These are phyloP conservation scores for Fusarium xylarioides DNA, from an alignment of 2,329 filamentous ascomycete species.

Conservation along the genomic window DNA sequence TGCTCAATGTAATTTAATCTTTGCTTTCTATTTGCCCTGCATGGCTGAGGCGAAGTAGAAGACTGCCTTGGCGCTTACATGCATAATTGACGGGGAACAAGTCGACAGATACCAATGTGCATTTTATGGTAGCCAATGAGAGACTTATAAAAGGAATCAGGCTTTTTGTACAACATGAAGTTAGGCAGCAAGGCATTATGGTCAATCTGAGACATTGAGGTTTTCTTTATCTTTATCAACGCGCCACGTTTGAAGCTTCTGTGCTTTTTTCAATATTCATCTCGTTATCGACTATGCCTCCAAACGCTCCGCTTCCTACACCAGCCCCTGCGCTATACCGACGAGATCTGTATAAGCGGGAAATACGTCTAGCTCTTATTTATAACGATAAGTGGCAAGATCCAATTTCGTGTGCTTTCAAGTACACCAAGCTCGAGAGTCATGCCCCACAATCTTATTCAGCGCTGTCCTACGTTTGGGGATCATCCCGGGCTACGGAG, in stretches of 20 bases:
- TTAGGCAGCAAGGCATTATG: neutral
- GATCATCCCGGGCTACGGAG: neutral
- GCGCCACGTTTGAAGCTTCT: neutral
- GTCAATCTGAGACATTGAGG: accelerated
- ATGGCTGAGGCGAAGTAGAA: neutral
- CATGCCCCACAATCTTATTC: neutral
- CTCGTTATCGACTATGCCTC: too few relatives aligned
- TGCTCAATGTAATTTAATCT: neutral
- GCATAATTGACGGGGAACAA: neutral
- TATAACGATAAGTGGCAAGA: neutral
- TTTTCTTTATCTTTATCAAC: neutral
- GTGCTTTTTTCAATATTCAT: too few relatives aligned
- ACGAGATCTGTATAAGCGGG: neutral
- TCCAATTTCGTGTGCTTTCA: neutral
- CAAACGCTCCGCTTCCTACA: neutral
- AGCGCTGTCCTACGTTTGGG: neutral
- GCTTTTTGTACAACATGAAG: neutral
- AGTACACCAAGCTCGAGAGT: neutral
- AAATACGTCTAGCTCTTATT: neutral
- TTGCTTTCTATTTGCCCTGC: neutral
- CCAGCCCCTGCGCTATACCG: accelerated
- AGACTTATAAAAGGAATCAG: neutral
- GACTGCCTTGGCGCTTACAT: neutral
- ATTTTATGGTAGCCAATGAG: neutral
- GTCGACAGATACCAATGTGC: neutral